Base-by-base conservation (phyloP, 306 rosid genomes). In the Quercus gilva region DNA sequence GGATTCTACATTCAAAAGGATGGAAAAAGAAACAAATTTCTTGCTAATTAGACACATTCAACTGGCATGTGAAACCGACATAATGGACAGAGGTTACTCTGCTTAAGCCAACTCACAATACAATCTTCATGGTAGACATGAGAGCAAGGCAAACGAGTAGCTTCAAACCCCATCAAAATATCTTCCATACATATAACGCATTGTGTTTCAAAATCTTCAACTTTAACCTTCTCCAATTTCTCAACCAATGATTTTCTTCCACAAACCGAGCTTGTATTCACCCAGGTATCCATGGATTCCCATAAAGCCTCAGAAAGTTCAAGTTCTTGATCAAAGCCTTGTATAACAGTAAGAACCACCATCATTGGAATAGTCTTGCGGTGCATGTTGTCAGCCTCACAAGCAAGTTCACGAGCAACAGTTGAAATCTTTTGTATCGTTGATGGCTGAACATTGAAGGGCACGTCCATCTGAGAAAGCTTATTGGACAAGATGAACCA, bases 141-240 rank as follows among this genome's bases (percentile, higher is more conserved):
- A 5, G 9, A 18, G 55, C 80, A 65, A 64, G 74, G 80, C 74
- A 65, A 45, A 17, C 63, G 23, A 51, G 65, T n/a, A 51, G 65
- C 55, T 76, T 76, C 74, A 53, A 8, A 37, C 37, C 74, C 80
- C 21, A 41, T 23, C 57, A 49, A 13, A 76, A 76, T 51, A 18
- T 76, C 65, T 25, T 76, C 80, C 74, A 76, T 21, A 31, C 80
- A 76, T 11, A 76, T 29, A 17, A 23, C 20, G 35, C 79, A 64
- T 43, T 1, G 52, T 26, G 61, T 37, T 28, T 17, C 49, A 51
- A 17, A 55, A 28, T 73, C 41, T 29, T 64, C 73, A 9, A 64
- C 2, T 64, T 69, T n/a, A 60, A 18, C 49, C 52, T 76, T 76
- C 63, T 76, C 61, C 61, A 76, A 76, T 14, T 33, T 14, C 73